Evolutionary conservation across 148 eudicot species (phyloP), one percentile per base, ranked within the genome.

Genomic region (Chenopodium formosanum): DNA sequence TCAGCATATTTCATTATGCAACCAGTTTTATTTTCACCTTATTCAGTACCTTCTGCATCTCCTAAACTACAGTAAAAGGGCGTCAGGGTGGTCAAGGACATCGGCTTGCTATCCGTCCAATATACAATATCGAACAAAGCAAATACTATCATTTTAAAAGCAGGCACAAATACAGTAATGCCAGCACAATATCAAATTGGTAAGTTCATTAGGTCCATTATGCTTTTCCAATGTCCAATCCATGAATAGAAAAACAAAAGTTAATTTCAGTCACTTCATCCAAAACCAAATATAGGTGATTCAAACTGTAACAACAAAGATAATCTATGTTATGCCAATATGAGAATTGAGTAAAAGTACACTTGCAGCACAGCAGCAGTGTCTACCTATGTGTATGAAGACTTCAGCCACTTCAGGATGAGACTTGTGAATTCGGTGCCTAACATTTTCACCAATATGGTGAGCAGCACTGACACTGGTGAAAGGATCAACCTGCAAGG

Each of bases 391-490:
- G 83, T 97, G 99, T 86, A 94, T 94, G 90, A 94, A 97, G 86
- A 94, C 95, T 90, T 97, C 99, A 75, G 94, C 91, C 25, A 97
- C 94, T 87, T 94, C 91, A 81, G 91, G 95, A 82, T 94, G 97
- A 27, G 85, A 86, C 58, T 90, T 83, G 63, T 92, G 97, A 83
- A 97, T 86, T 37, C 46, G 87, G 80, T 75, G 88, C 69, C 95
- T 93, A 75, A 97, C 99, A 82, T 87, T 97, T 88, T 97, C 97
- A 70, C 92, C 94, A 66, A 97, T 84, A 85, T 92, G 90, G 84
- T 94, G 95, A 83, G 98, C 99, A 50, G 94, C 95, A 86, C 98
- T 94, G 47, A 97, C 93, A 83, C 99, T 97, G 58, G 93, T 87
- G 78, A 92, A 97, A 65, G 98, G 98, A 82, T 97, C 97, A 65